Base-by-base conservation (phyloP, 2,329 filamentous ascomycete species). In the Drechslerella coelobrocha region DNA sequence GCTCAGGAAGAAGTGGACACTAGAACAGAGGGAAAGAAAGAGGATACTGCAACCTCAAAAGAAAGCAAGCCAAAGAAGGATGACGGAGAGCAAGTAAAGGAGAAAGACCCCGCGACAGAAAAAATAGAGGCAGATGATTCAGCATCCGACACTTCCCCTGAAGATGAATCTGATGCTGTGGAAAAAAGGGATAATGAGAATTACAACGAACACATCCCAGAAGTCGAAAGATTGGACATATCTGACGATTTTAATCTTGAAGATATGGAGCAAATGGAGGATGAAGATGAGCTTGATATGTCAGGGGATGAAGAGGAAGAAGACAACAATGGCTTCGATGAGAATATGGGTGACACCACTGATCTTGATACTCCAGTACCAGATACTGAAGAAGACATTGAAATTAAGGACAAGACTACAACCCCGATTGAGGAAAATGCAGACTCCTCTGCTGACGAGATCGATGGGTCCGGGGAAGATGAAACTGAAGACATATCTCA, bases 191-290 rank as follows among this genome's bases (percentile, higher is more conserved):
- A 89, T 56, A 81, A 81, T 57, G 86, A 89, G 77, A 83, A 85
- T 68, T 84, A 85, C 68, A 88, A 91, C 78, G 88, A 91, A 55
- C 88, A 93, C 75, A 85, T 90, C 1, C 85, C 93, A 74, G 89
- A 96, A 77, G 88, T 91, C 75, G 88, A 96, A 69, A 87, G 88
- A 1, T 82, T 96, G 68, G 91, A 92, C 48, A 82, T 96, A 21
- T 92, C 92, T 0, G 92, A 96, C 43, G 91, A 96, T 73, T 89
- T 97, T 83, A 88, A 95, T 63, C 84, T 94, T 61, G 89, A 93
- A 73, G 88, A 85, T 7, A 82, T 90, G 26, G 84, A 85, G 29
- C 82, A 85, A 52, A 76, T 73, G 26, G 82, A 84, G 17, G 84
- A 84, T 2, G 82, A 80, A 29, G 82, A 81, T 73, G 84, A 83